These are phyloP conservation scores for Rhodotorula paludigena DNA, from an alignment of 768 basidiomycete genomes.

Conservation along the genomic window DNA sequence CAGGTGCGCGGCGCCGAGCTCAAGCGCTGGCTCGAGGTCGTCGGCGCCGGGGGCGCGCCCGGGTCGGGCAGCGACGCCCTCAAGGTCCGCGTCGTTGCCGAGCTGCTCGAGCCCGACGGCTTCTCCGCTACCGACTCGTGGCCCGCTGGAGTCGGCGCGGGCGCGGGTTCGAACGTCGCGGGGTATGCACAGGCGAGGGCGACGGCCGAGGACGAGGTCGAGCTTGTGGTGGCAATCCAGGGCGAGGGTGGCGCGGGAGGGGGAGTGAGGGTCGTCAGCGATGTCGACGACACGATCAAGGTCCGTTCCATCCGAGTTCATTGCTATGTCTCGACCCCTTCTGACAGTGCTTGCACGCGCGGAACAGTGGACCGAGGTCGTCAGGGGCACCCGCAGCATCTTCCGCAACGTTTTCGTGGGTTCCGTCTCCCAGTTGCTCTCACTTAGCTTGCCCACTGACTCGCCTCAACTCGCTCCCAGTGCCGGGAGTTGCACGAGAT, in stretches of 20 bases:
- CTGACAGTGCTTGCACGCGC: background rate
- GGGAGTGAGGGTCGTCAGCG: slow-evolving; percentile 26
- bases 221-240: slow-evolving; percentile 19
- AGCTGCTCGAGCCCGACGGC: slow-evolving; percentile 22
- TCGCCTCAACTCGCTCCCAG: background rate
- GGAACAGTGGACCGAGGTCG: slow-evolving; percentile 60
- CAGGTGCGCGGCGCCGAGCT: slow-evolving; percentile 6
- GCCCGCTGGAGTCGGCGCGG: background rate
- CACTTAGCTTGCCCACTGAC: no score
- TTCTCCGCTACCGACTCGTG: background rate
- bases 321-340: background rate
- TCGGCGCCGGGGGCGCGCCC: background rate
- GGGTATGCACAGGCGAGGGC: background rate
- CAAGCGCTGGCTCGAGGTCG: slow-evolving; percentile 11
- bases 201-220: slow-evolving; percentile 22
- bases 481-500: slow-evolving; percentile 70
- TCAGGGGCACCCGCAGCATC: slow-evolving; percentile 69
- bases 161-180: background rate
- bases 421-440: background rate
- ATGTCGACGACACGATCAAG: slow-evolving; percentile 41
- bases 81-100: slow-evolving; percentile 18
- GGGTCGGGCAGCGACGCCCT: background rate
- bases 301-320: background rate
- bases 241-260: slow-evolving; percentile 19
- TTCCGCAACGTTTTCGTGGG: slow-evolving; percentile 83